Evolutionary conservation across 2,329 filamentous ascomycete species (phyloP), one percentile per base, ranked within the genome.

Genomic region (Laburnicola sp.): DNA sequence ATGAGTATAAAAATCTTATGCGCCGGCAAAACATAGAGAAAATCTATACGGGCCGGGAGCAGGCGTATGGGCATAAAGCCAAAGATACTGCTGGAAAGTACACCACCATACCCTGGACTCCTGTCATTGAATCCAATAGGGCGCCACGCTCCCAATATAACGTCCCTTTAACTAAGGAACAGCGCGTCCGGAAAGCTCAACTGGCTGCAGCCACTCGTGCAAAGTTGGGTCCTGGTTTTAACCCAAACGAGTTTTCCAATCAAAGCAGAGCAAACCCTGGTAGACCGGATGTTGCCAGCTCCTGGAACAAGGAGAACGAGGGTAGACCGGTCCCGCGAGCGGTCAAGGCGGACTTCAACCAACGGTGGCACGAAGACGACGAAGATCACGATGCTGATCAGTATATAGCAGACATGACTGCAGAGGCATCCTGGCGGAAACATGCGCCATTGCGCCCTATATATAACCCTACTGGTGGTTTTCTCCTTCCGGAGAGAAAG

Each of bases 301-400:
- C 35, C 10, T 44, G 51, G 23, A 28, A 50, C 10, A 16, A 31
- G 10, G 2, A 45, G 2, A 22, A 45, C 21, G 32, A 9, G 1
- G 41, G 42, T n/a, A 36, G 45, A 40, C 0, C 39, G 45, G 2
- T 54, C 61, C 28, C 56, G 57, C 0, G 43, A 56, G 6, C 35
- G 47, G 16, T 63, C 62, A 37, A 32, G 56, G 3, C 42, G 21
- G 60, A 64, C 40, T 60, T 56, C 45, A 51, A 58, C 7, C 26
- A 45, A 9, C 31, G 27, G n/a, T 60, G 54, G 52, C 43, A 50
- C 27, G 54, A 58, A 27, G 49, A 58, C 16, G 52, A 59, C 11
- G 48, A 48, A 7, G 49, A 45, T 10, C 30, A 54, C 44, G 36
- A 54, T 23, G 46, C 47, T n/a, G 46, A 50, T 8, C 51, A 47